Percentiles rank a stretch among this genome's conserved stretches.
Evolutionary conservation across 371 early-diverging fungal species (phyloP).

Genomic region (Nosema granulosis): DNA sequence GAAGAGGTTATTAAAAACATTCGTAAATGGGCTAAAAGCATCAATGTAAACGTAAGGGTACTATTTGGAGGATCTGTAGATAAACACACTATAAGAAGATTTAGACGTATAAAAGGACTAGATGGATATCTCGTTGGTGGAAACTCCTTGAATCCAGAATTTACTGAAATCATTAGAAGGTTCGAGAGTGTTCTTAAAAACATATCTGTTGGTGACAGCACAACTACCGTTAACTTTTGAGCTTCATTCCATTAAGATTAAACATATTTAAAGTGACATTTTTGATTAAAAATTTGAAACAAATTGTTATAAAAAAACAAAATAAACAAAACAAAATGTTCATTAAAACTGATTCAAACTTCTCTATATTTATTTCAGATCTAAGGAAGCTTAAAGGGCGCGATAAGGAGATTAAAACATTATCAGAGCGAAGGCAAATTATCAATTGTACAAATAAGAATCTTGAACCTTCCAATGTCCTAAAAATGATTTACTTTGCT

Average conservation of each 20-base stretch:
- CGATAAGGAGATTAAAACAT: neutral
- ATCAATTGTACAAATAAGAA: neutral
- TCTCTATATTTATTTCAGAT: conserved; percentile 26
- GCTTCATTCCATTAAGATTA: too few relatives aligned
- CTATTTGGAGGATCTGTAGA: conserved; percentile 90
- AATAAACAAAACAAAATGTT: conserved; percentile 12
- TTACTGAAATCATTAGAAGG: conserved; percentile 26
- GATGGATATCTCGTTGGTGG: conserved; percentile 99
- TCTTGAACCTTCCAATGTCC: conserved; percentile 20
- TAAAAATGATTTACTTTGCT: conserved; percentile 23
- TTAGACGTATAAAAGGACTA: conserved; percentile 73
- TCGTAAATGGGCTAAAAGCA: conserved; percentile 33
- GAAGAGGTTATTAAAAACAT: conserved; percentile 44
- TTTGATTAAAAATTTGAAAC: conserved; percentile 11
- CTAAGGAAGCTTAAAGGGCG: neutral
- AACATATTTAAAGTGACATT: neutral
- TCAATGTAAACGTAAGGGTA: conserved; percentile 71
- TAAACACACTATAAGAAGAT: conserved; percentile 73
- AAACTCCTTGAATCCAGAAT: conserved; percentile 77
- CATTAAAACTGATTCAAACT: conserved; percentile 8
- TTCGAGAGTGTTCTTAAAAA: too few relatives aligned
- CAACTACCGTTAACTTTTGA: too few relatives aligned
- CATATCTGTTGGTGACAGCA: too few relatives aligned
- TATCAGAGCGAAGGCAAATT: conserved; percentile 20
- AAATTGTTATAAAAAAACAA: conserved; percentile 8